phyloP scores from a whole-genome alignment of 1,139 yeast genomes.

The Taiozyma sp. region DNA sequence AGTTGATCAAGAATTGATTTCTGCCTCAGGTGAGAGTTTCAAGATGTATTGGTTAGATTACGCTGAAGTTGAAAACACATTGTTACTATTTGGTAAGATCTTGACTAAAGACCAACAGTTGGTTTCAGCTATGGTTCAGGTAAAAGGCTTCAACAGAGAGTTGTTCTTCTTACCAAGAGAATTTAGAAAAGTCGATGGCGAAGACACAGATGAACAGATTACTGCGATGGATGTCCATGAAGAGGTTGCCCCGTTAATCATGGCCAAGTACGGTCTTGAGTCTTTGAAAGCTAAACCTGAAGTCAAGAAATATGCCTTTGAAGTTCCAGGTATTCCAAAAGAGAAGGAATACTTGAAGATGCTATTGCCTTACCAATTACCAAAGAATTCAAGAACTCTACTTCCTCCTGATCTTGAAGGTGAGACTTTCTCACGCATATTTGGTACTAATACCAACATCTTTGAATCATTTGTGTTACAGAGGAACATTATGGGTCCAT shows the following conservation, averaged over 20 bases:
- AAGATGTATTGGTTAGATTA: constrained; percentile 91
- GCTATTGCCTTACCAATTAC: constrained; percentile 65
- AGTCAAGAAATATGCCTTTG: constrained; percentile 83
- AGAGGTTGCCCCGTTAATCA: constrained; percentile 64
- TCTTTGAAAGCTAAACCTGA: constrained; percentile 69
- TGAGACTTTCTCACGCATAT: constrained; percentile 71
- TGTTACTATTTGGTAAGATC: constrained; percentile 83
- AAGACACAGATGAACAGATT: constrained; percentile 37
- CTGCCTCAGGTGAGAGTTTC: constrained; percentile 36
- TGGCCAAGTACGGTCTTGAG: constrained; percentile 59
- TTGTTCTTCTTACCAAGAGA: constrained; percentile 74
- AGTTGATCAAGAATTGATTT: constrained; percentile 41
- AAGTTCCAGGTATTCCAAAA: constrained; percentile 71
- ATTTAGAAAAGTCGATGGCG: constrained; percentile 35
- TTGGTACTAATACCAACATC: constrained; percentile 70
- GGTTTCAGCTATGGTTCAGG: constrained; percentile 76
- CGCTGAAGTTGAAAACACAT: constrained; percentile 65
- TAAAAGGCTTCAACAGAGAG: constrained; percentile 67
- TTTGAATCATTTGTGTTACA: constrained; percentile 87
- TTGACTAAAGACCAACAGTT: constrained; percentile 46
- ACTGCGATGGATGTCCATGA: constrained; percentile 67
- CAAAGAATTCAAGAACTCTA: constrained; percentile 41
- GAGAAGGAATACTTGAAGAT: constrained; percentile 81
- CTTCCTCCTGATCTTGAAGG: constrained; percentile 70
- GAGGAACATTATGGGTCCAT: constrained; percentile 92